Evolutionary conservation across 225 moss, liverwort and hornwort genomes (phyloP), one percentile per base, ranked within the genome.

Genomic region (Sphagnum tenellum): DNA sequence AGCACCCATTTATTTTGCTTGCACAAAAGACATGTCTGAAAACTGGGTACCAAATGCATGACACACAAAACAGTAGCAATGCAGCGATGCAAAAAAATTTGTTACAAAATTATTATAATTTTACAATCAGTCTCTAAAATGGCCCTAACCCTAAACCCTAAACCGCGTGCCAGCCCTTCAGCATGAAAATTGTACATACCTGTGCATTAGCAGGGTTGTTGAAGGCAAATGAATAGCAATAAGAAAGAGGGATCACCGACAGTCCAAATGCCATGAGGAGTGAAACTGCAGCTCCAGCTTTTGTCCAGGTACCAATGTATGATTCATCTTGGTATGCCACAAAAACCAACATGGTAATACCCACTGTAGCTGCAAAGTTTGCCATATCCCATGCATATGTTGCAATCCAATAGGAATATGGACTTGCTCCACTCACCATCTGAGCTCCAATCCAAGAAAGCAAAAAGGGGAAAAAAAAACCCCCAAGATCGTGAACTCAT

Each of bases 301-400:
- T 94, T 4, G 82, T 77, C 94, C 90, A 94, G 45, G 94, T 88
- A 29, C 90, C 94, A 47, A 85, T 76, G 53, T 90, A 89, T 14
- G 94, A 88, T 70, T 81, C 78, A 69, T 94, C 94, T 63, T 79
- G 81, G 51, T 79, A 85, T 46, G 75, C 53, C 44, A 81, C 65
- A 60, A 94, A 87, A 47, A 94, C 85, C 69, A 94, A 69, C 94
- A 94, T 90, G 2, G 94, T 90, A 56, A 83, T 79, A 71, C 78
- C 81, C 48, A 92, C 92, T 61, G 86, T 78, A 29, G 72, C 75
- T 9, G 79, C 60, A 73, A 92, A 95, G 64, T 86, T 86, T 50
- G 85, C 55, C 78, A 92, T 79, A 69, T 95, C 95, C 95, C 95
- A 95, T 4, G 74, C 81, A 67, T 95, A 95, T 2, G 92, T 80